Conservation (phyloP, 140 eudicot species). For the Artemisia princeps region DNA sequence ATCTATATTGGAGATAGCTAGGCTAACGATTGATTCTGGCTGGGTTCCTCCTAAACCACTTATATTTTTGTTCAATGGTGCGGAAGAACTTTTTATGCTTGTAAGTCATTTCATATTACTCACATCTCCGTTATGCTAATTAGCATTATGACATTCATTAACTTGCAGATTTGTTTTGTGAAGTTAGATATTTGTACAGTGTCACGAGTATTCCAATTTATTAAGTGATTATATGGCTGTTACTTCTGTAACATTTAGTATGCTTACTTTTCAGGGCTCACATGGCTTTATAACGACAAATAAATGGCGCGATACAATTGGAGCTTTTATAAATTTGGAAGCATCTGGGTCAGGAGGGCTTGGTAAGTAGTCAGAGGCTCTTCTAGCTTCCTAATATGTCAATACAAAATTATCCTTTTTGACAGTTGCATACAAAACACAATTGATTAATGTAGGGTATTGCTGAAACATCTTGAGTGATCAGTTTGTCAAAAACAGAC, state of each 20-base stretch:
- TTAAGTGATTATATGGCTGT: conserved; percentile 12
- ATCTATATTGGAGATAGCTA: conserved; percentile 83
- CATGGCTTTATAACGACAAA: conserved; percentile 95
- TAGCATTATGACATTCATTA: not conserved
- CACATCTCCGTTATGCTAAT: not conserved
- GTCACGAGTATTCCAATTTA: not conserved
- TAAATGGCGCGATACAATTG: conserved; percentile 81
- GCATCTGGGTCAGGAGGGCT: conserved; percentile 94
- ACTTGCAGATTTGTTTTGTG: not conserved
- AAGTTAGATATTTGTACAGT: conserved; percentile 10
- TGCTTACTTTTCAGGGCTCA: conserved; percentile 64
- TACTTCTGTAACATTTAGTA: not conserved
- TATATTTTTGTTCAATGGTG: conserved; percentile 92
- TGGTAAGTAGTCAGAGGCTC: conserved; percentile 41
- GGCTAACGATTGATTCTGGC: conserved; percentile 78
- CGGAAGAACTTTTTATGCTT: conserved; percentile 96
- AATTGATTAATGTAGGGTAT: too few relatives aligned
- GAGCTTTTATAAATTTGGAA: conserved; percentile 87
- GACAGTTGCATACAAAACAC: not conserved
- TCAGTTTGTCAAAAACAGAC: too few relatives aligned
- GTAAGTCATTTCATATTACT: conserved; percentile 35
- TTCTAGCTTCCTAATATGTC: conserved; percentile 13
- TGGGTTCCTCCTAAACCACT: conserved; percentile 86
- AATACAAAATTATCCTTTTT: not conserved
- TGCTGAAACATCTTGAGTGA: too few relatives aligned